These are phyloP conservation scores for Dendrocalamus sinicus DNA, from an alignment of 176 grass and related monocot genomes.

Conservation along the genomic window DNA sequence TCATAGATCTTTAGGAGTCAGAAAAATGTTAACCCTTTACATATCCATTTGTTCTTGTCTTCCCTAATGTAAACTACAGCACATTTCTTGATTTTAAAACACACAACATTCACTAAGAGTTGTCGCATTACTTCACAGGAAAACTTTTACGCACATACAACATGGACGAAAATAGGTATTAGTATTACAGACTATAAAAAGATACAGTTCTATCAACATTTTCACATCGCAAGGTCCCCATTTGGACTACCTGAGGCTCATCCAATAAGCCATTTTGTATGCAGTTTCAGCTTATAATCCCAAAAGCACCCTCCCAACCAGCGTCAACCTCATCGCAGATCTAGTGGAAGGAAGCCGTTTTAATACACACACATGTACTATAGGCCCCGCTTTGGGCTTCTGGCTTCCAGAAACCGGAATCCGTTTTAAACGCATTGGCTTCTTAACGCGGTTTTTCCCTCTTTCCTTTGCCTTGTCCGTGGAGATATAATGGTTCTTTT, in stretches of 20 bases:
- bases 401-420: too few species aligned
- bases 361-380: not conserved
- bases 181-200: not conserved
- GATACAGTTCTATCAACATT: not conserved
- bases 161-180: not conserved
- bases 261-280: not conserved
- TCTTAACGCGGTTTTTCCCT: too few species aligned
- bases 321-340: not conserved
- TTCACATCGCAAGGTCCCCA: not conserved
- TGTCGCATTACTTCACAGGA: not conserved
- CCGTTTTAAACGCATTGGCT: too few species aligned
- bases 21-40: not conserved
- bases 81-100: not conserved
- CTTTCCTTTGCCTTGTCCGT: too few species aligned
- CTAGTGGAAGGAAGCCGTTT: not conserved
- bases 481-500: too few species aligned
- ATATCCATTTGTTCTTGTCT: not conserved
- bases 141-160: not conserved
- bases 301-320: not conserved
- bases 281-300: not conserved
- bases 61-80: not conserved
- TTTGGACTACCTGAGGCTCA: not conserved
- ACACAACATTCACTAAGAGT: slow-evolving; percentile 7
- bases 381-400: too few species aligned
- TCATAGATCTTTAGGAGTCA: not conserved